Evolutionary conservation across 176 grass and related monocot genomes (phyloP), one percentile per base, ranked within the genome.

Genomic region (Aegilops sharonensis): DNA sequence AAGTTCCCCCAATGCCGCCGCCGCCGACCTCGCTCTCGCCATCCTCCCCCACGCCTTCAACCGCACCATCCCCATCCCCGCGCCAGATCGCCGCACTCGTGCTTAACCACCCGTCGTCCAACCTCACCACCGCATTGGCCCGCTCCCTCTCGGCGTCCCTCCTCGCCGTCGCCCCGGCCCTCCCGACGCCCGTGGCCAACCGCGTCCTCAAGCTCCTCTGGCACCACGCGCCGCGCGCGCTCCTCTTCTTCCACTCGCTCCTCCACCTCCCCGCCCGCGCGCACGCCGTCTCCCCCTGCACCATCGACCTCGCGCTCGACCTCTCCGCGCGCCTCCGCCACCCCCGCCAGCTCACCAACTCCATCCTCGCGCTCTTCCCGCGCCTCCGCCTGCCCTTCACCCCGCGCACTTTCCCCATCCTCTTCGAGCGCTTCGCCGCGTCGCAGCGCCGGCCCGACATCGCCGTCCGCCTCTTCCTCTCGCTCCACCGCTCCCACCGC

Each of bases 221-320:
- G 80, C 89, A 94, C 39, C 91, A 98, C 78, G 89, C 75, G 4
- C 89, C 91, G 12, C 87, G 91, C 72, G 95, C 93, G 3, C 95
- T 98, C 52, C 95, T 98, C 85, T 98, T 98, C 91, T 95, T 98
- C 87, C 83, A 89, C 72, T 89, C 93, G 12, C 89, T 98, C 66
- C 84, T 93, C 93, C 89, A 85, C 71, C 91, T 95, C n/a, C 89
- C 93, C 1, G 35, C 85, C 18, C 57, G 62, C 27, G 69, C 69
- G 85, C 87, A 91, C 79, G 32, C 80, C 37, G 34, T 93, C 81
- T 91, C 84, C 48, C 69, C 88, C 82, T 77, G 81, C 70, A 92
- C 91, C 63, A 84, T 95, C 67, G 93, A 98, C 75, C 93, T 94
- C 56, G 95, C 93, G 66, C 87, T 95, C 68, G 88, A 93, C 83